Base-by-base conservation (phyloP, 2,329 filamentous ascomycete genomes). In the Chrysoporthe cubensis region DNA sequence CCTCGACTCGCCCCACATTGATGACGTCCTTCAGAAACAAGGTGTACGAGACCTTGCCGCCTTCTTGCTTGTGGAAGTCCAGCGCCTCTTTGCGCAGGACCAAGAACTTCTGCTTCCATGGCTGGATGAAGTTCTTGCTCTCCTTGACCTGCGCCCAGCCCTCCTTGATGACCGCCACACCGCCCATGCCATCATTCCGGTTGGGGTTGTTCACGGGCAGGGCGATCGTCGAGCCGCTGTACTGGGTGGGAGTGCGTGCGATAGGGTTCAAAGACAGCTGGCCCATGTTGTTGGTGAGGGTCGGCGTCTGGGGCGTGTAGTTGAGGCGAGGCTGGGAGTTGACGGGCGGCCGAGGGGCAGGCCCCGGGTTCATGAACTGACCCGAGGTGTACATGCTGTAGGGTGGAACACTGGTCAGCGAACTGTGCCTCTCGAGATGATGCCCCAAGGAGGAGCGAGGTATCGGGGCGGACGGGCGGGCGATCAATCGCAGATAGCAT, bases 351-450 rank as follows among this genome's bases (percentile, higher is more conserved):
- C 92, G 91, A 72, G 96, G 96, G 73, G 96, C 95, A 74, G 96
- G 95, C 72, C 96, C 94, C 71, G 96, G 94, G 80, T 98, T 98
- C 92, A 98, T 96, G 83, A 98, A 98, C 79, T 89, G 87, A 74
- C 84, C 87, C 72, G 83, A 82, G 54, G 85, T 81, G 76, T 89
- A 90, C 74, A 85, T 79, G 76, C 86, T 89, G 75, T 70, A 54
- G 52, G 40, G 37, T 43, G 46, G n/a, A 62, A 34, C 32, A 56
- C 37, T 48, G 52, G 59, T 68, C n/a, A 71, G 68, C 43, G 46
- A 62, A 43, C 26, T 59, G 66, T 61, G 26, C 62, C 44, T 37
- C n/a, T 57, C 66, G 56, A 52, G 52, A 42, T 37, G 65, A 43
- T n/a, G 32, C 18, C 44, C 65, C 50, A n/a, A 18, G 64, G 52